Base-by-base conservation (phyloP, 176 grass and related monocot genomes). In the Musa beccarii region DNA sequence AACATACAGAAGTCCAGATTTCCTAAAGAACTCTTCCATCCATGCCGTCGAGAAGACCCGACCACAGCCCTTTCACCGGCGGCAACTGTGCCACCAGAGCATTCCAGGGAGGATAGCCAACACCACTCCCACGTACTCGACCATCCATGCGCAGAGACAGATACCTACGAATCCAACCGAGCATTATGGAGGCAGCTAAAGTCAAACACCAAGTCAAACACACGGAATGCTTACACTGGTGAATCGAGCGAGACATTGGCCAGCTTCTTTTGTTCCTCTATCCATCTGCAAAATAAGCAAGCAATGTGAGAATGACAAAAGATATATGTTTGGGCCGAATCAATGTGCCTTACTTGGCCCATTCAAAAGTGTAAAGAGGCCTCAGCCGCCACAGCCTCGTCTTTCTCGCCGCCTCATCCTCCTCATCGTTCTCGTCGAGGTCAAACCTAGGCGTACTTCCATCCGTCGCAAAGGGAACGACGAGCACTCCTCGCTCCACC, bases 51-150 rank as follows among this genome's bases (percentile, higher is more conserved):
- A 97, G 80, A 59, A 97, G 79, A 6, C 93, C 93, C 8, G 87
- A 81, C 93, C 94, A 97, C 70, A 97, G 78, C 15, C 94, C 94
- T 75, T 91, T 92, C 70, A 91, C 84, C 63, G 84, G 90, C 59
- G 94, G 94, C 80, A 97, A 52, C 79, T 97, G 94, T 71, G 88
- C 90, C 75, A 97, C 94, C 72, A 97, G 90, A 34, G 90, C 94
- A 76, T 89, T 83, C 94, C 94, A 97, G 22, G 94, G 94, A 29
- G 94, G 94, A 66, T 91, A 91, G 20, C 94, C 90, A 17, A 97
- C 90, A 29, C 90, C 94, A 61, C 94, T 97, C 49, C 94, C 94
- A 15, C 94, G 85, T 52, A 97, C 94, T 63, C 94, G 87, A 19
- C 94, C 94, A 76, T 97, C 94, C 94, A 97, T 81, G 23, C 94